These are phyloP conservation scores for Fusarium camptoceras DNA, from an alignment of 2,329 filamentous ascomycete genomes.

Conservation along the genomic window DNA sequence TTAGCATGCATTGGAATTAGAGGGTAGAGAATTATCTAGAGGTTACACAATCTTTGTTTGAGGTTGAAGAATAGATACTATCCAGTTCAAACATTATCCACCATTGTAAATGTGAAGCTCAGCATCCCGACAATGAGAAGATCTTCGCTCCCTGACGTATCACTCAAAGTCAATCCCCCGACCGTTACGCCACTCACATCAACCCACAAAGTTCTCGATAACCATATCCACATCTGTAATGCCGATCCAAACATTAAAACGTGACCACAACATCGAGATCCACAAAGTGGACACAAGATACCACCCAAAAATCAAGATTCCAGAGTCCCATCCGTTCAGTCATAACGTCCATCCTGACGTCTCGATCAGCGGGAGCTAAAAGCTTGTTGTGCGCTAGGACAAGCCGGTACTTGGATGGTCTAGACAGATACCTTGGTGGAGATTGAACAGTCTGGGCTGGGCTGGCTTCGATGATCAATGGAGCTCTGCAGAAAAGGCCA, in stretches of 20 bases:
- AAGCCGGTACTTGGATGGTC: not conserved
- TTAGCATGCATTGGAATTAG: conserved; percentile 3
- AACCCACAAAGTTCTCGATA: not conserved
- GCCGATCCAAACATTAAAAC: not conserved
- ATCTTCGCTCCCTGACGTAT: too few relatives aligned
- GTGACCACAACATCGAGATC: not conserved
- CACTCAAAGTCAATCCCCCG: not conserved
- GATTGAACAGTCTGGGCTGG: not conserved
- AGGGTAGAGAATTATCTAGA: conserved; percentile 3
- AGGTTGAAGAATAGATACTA: conserved; percentile 10
- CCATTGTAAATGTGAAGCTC: not conserved
- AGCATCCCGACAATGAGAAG: too few relatives aligned
- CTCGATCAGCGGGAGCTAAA: conserved; percentile 11
- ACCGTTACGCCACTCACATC: not conserved
- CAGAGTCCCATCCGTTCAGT: not conserved
- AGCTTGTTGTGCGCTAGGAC: not conserved
- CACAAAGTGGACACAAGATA: not conserved
- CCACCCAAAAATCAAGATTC: not conserved
- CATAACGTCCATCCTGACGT: conserved; percentile 7
- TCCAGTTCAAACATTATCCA: not conserved
- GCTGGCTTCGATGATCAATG: not conserved
- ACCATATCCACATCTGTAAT: not conserved
- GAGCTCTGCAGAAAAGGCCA: not conserved
- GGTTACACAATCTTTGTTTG: not conserved
- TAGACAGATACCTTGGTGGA: not conserved